Evolutionary conservation across 306 rosid genomes (phyloP).

Genomic region (barrel medic (Medicago truncatula)): MtrunA17r5.0-ANR NC_053049.1:40803001-40803500

Average conservation of each 20-base stretch:
- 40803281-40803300: conserved; percentile 51
- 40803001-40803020: conserved; percentile 39
- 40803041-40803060: conserved; percentile 37
- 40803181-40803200: conserved; percentile 65
- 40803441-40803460: conserved; percentile 40
- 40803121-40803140: background rate
- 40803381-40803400: conserved; percentile 55
- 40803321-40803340: conserved; percentile 48
- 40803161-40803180: conserved; percentile 54
- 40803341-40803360: conserved; percentile 47
- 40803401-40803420: conserved; percentile 30
- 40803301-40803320: conserved; percentile 22
- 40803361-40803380: conserved; percentile 53
- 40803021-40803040: conserved; percentile 34
- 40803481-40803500: background rate
- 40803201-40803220: conserved; percentile 54
- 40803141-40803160: conserved; percentile 45
- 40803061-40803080: conserved; percentile 38
- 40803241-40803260: conserved; percentile 50
- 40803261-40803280: conserved; percentile 61
- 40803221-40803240: conserved; percentile 65
- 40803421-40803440: conserved; percentile 23
- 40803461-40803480: conserved; percentile 38
- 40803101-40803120: conserved; percentile 25
- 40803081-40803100: conserved; percentile 36